Evolutionary conservation across 2,329 filamentous ascomycete genomes (phyloP), one percentile per base, ranked within the genome.

Genomic region (Penicillium sp.): DNA sequence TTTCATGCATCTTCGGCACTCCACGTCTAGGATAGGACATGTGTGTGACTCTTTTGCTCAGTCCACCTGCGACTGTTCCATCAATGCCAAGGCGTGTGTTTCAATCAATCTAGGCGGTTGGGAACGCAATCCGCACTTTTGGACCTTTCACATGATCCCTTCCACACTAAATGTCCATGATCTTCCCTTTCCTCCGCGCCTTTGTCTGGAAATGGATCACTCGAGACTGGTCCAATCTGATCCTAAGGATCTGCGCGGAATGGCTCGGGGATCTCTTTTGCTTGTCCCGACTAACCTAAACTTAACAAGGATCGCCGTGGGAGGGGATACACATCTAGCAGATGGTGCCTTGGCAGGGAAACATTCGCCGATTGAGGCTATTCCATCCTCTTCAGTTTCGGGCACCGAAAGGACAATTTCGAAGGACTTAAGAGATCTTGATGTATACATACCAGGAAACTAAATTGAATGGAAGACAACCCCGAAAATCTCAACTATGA

Each of bases 91-190:
- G 45, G 20, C 24, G 10, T 37, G 20, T 13, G 20, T 24, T 31
- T 33, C 27, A 31, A 47, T 37, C 37, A 44, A 51, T 24, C 15
- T 6, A 42, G n/a, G 12, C 41, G 40, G 37, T 48, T 45, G 42
- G 37, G 20, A 38, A 33, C 12, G 8, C 33, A 29, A 44, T 15
- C 28, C 46, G 42, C 31, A 43, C 38, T 48, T 48, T 52, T 38
- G 32, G 23, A 27, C 18, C n/a, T 27, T 37, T 49, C 47, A 44
- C 50, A 50, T 53, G 50, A 49, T 50, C 35, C 18, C 23, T 29
- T 38, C 15, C 25, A 5, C 25, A 10, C 6, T 24, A n/a, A 15
- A 25, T 40, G 18, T 28, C 37, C 44, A 33, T 44, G 35, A 46
- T 47, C 42, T 32, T 12, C 37, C 40, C 24, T 44, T 38, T 20